Evolutionary conservation across 768 basidiomycete genomes (phyloP), one percentile per base, ranked within the genome.

Genomic region (Lentinus tigrinus): DNA sequence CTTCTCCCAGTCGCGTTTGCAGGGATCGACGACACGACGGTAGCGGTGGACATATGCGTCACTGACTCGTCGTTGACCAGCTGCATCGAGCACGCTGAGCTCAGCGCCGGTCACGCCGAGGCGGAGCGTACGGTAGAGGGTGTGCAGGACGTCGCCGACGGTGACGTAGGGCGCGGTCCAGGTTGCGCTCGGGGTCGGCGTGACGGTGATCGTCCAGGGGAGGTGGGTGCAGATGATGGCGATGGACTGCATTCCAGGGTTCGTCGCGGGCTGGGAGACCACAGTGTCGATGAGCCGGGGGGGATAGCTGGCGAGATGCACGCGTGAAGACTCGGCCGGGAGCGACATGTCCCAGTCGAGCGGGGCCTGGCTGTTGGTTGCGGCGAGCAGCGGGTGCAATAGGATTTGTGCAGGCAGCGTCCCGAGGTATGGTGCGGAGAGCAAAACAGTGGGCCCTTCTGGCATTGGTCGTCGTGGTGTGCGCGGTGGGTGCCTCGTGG

Each of bases 101-200:
- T 85, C 84, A n/a, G 54, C 56, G 1, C 62, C 52, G 13, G 74
- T 74, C 1, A 79, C 78, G 0, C 70, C 66, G 10, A 67, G 65
- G 23, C 81, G 79, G 27, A 85, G 73, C 51, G 70, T 67, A 56
- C 67, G 64, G 67, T 81, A 81, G n/a, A 85, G 60, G 0, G 73
- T 72, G 23, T 73, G 63, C 28, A 85, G 68, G 17, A 85, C 77
- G 66, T 85, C 85, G 14, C 69, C 70, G 58, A 85, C 75, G 13
- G 76, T 73, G 31, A 78, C 67, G 55, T 51, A 71, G 16, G 60
- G 64, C 10, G 51, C 48, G n/a, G 63, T 48, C 3, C 67, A 67
- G 31, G 14, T 3, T 1, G 49, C 27, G 24, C n/a, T 36, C 21
- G 0, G 67, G 67, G 7, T 65, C 54, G 59, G 58, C 23, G 31